Evolutionary conservation across 345 rosid genomes (phyloP), one percentile per base, ranked within the genome.

Genomic region (Melastoma malabathricum): DNA sequence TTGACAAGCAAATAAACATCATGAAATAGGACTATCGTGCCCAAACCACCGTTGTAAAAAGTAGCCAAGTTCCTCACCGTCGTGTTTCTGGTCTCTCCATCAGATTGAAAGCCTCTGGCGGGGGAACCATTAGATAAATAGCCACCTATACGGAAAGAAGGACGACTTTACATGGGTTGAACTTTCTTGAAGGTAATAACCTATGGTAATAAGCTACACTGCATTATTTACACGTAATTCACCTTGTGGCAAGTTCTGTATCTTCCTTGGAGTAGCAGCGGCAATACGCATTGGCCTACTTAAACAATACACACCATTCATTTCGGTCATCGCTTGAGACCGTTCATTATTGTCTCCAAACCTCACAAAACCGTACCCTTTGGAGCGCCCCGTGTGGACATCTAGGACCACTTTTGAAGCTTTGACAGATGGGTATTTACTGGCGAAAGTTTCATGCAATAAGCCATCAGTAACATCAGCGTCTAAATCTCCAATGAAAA

Each of bases 311-410:
- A 75, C 77, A 47, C 96, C 95, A 65, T 87, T 76, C 98, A 92
- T 92, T 70, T 92, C 96, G 13, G 75, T 66, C 96, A 90, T 86
- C 29, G 96, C 95, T 59, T 78, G 74, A 20, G 80, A 66, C 63
- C 86, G 79, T 59, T 92, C 98, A 52, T 27, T 66, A 51, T 84
- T 93, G 57, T 92, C 96, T 44, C 89, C 95, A 67, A 90, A 92
- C 73, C 98, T 82, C 75, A 92, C 96, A 74, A 92, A 92, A 18
- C 98, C 96, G 34, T 87, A 92, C 27, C 98, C 96, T 57, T 84
- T 92, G 46, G 98, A 87, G 59, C 87, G 89, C 12, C 96, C 93
- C 14, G 98, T 90, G 60, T 68, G 82, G 51, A 73, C 87, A 79
- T 92, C 98, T 50, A 84, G 67, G 53, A 92, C 96, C 43, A 92